A percentile compares a stretch with the other conserved stretches of the same genome.
Evolutionary conservation across 2,329 filamentous ascomycete species (phyloP).

Genomic region (Alternaria triticina): DNA sequence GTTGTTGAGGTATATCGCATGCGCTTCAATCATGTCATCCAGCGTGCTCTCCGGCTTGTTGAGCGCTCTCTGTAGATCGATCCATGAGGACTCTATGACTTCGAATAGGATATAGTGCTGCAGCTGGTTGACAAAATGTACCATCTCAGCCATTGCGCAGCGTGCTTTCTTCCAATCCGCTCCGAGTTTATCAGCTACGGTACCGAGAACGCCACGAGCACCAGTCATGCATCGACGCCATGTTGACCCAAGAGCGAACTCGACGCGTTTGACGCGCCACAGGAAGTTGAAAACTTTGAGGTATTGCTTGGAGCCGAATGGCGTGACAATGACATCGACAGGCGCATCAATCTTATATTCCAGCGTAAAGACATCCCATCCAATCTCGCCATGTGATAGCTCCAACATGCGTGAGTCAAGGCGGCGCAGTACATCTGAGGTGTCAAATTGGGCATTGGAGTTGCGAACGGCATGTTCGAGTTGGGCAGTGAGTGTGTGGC

Average conservation of each 20-base stretch:
- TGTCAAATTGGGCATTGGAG: conserved; percentile 96
- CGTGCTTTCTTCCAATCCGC: conserved; percentile 89
- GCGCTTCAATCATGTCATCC: conserved; percentile 92
- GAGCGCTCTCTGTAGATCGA: conserved; percentile 82
- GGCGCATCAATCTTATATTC: conserved; percentile 98
- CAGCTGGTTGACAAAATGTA: conserved; percentile 94
- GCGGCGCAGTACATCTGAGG: conserved; percentile 85
- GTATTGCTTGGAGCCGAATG: conserved; percentile 94
- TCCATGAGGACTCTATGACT: conserved; percentile 96
- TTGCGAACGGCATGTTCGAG: conserved; percentile 96
- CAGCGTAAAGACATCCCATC: conserved; percentile 98
- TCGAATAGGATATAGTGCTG: conserved; percentile 99
- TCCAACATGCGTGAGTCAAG: conserved; percentile 98
- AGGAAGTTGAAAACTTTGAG: conserved; percentile 99
- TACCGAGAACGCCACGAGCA: conserved; percentile 85
- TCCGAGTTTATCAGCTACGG: conserved; percentile 72
- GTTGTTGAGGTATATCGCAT: conserved; percentile 86
- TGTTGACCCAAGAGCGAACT: conserved; percentile 87
- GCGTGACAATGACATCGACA: conserved; percentile 94
- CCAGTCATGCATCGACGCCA: conserved; percentile 98
- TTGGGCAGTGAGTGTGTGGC: conserved; percentile 96
- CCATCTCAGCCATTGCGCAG: conserved; percentile 93
- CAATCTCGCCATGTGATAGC: conserved; percentile 93
- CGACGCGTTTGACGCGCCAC: conserved; percentile 97
- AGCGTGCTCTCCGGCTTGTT: conserved; percentile 86